Base-by-base conservation (phyloP, 192 early-diverging fungal genomes). In the Globomyces pollinis-pini region DNA sequence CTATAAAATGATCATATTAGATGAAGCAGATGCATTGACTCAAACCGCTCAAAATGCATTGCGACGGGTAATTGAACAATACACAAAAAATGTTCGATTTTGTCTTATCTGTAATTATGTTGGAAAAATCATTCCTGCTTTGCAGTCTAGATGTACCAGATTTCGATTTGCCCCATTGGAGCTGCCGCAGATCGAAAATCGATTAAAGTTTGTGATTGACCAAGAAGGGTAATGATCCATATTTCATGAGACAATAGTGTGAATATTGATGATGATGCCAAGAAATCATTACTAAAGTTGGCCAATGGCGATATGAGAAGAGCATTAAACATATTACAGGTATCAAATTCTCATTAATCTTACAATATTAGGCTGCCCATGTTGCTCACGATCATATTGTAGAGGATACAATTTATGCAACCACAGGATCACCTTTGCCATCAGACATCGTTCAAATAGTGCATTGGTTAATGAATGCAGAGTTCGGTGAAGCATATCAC, bases 71-170 rank as follows among this genome's bases (percentile, higher is more conserved):
- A 90, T 99, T 65, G 96, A 99, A 77, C 91, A 96, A 67, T 99
- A 99, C 73, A 97, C 96, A 15, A 80, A 82, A 34, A 99, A 97
- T 61, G 93, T 97, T 6, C 84, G 96, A 1, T 99, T 99, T 65
- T 99, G 96, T 69, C 90, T 99, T 50, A 94, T 99, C 54, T 97
- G 94, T 78, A 99, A 99, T 71, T 96, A 99, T 66, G 91, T 93
- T 24, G 85, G 84, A 70, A 96, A 95, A 66, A 96, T 99, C 36
- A 95, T 93, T 43, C 94, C 96, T 4, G 96, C 96, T 1, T 72
- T 96, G 29, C 96, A 97, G 67, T 97, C 96, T 30, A 86, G 96
- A n/a, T 99, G 96, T 76, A 99, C 96, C 12, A 72, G 90, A 31
- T 97, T 99, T 70, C 75, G 94, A 47, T 99, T 99, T 74, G 80